A percentile compares a stretch with the other conserved stretches of the same genome.
These are phyloP conservation scores for Colletotrichum camelliae DNA, from an alignment of 2,329 filamentous ascomycete species.

Conservation along the genomic window DNA sequence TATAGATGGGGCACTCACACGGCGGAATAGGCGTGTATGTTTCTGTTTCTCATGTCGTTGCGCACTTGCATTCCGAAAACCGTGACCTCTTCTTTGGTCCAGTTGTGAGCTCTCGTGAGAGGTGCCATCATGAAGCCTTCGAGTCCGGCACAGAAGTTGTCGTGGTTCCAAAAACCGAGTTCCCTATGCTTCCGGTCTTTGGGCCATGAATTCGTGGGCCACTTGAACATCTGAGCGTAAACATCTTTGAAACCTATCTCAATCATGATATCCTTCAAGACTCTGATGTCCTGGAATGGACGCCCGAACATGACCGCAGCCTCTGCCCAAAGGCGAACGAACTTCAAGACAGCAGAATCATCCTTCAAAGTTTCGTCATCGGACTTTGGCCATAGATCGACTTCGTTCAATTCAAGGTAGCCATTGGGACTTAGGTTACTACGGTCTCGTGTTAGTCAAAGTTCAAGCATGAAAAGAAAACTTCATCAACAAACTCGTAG, in stretches of 20 bases:
- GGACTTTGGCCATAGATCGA: constrained; percentile 39
- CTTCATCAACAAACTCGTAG: constrained; percentile 29
- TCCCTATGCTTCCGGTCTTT: constrained; percentile 56
- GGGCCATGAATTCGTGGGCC: constrained; percentile 58
- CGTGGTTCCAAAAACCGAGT: constrained; percentile 42
- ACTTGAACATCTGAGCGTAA: constrained; percentile 49
- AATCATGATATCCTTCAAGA: constrained; percentile 42
- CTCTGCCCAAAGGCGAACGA: constrained; percentile 32
- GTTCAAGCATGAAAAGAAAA: not conserved
- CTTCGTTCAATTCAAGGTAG: constrained; percentile 48
- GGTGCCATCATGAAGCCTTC: constrained; percentile 39
- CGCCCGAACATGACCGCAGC: constrained; percentile 33
- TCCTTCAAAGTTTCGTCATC: constrained; percentile 45
- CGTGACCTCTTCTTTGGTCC: constrained; percentile 33
- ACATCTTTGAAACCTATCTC: constrained; percentile 61
- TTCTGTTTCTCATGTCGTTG: constrained; percentile 26
- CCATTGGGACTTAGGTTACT: constrained; percentile 45
- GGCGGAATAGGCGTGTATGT: constrained; percentile 34
- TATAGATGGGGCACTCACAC: constrained; percentile 31
- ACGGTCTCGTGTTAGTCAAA: not conserved
- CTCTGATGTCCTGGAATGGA: constrained; percentile 27
- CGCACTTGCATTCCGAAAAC: constrained; percentile 26
- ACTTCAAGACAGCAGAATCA: constrained; percentile 32
- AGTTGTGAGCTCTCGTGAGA: constrained; percentile 41
- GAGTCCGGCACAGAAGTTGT: constrained; percentile 34